These are phyloP conservation scores for Trichoderma sp. DNA, from an alignment of 2,329 filamentous ascomycete genomes.

Conservation along the genomic window DNA sequence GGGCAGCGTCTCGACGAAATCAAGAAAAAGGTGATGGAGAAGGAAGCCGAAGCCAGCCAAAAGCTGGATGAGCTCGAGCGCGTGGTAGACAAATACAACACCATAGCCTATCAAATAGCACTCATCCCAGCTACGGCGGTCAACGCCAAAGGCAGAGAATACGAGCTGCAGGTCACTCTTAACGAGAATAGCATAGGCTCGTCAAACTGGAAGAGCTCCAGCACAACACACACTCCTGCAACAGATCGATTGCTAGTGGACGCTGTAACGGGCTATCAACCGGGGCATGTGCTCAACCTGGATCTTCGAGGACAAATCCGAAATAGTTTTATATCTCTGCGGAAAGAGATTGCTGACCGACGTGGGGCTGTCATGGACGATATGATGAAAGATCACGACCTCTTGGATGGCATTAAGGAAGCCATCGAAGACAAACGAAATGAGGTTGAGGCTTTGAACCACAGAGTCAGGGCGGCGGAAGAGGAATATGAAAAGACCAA, in stretches of 20 bases:
- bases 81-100: constrained; percentile 88
- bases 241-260: constrained; percentile 81
- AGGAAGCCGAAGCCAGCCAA: constrained; percentile 80
- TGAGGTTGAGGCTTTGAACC: constrained; percentile 89
- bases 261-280: constrained; percentile 81
- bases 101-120: constrained; percentile 88
- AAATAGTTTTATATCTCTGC: constrained; percentile 71
- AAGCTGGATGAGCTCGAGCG: constrained; percentile 93
- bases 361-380: constrained; percentile 79
- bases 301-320: constrained; percentile 85
- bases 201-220: constrained; percentile 52
- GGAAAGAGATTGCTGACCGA: constrained; percentile 91
- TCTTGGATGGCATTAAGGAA: constrained; percentile 92
- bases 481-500: constrained; percentile 94
- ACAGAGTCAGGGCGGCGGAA: constrained; percentile 82
- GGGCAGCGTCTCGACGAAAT: constrained; percentile 77
- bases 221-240: constrained; percentile 39
- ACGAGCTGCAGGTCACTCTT: constrained; percentile 81
- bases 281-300: constrained; percentile 82
- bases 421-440: constrained; percentile 93
- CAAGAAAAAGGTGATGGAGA: constrained; percentile 79
- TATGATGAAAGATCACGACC: constrained; percentile 92
- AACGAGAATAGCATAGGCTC: constrained; percentile 77
- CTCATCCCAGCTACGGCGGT: constrained; percentile 81
- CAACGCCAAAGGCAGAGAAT: constrained; percentile 83